Conservation (phyloP, 2,329 filamentous ascomycete genomes). For the Microcyclosporella mali region DNA sequence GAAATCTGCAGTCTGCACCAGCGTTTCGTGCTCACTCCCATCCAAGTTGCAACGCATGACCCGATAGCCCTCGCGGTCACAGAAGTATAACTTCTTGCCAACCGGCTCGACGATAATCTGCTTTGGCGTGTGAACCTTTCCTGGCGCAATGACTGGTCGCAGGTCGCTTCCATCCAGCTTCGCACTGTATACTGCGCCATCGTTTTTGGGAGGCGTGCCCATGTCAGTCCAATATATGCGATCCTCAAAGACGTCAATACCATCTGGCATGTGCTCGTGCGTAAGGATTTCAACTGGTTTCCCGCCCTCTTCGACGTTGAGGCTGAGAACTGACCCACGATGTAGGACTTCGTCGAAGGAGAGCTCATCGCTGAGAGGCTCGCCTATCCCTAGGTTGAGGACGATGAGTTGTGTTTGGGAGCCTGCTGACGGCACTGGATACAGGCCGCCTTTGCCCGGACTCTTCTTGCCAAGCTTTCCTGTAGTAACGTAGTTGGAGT, state of each 20-base stretch:
- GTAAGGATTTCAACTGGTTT: too few relatives aligned
- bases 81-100: constrained; percentile 35
- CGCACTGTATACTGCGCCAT: constrained; percentile 13
- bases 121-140: constrained; percentile 46
- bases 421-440: constrained; percentile 1
- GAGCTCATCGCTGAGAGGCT: constrained; percentile 10
- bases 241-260: constrained; percentile 20
- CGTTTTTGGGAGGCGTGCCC: constrained; percentile 13
- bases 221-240: constrained; percentile 31
- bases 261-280: constrained; percentile 26
- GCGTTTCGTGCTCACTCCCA: constrained; percentile 29
- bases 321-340: constrained; percentile 16
- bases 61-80: constrained; percentile 39
- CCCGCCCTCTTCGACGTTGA: constrained; percentile 11
- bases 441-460: constrained; percentile 9
- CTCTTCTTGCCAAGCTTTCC: constrained; percentile 41
- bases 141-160: constrained; percentile 38
- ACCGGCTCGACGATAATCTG: constrained; percentile 32
- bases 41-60: constrained; percentile 35
- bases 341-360: background rate
- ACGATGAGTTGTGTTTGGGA: constrained; percentile 14
- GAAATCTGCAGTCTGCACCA: constrained; percentile 40
- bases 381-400: constrained; percentile 13
- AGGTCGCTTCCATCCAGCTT: constrained; percentile 46
- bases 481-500: constrained; percentile 41